phyloP scores from a whole-genome alignment of 768 basidiomycete genomes.

The Trametes cingulata region DNA sequence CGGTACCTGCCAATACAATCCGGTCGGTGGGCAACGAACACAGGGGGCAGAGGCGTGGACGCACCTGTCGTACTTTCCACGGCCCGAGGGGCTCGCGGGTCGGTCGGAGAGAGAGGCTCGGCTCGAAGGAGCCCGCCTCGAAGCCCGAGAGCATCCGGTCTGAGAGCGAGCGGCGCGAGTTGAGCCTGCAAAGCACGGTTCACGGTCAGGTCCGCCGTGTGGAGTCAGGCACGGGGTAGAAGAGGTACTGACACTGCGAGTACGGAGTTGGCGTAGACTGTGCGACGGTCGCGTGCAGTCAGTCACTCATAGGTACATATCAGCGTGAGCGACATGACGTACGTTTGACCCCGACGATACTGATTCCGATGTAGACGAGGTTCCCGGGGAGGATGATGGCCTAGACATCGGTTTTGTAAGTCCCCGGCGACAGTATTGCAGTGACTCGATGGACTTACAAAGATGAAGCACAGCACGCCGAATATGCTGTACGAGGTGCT shows the following conservation, averaged over 20 bases:
- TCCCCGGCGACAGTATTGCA: too few relatives aligned
- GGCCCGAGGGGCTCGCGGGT: not conserved
- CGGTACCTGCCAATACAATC: not conserved
- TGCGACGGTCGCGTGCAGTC: not conserved
- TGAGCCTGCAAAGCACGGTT: not conserved
- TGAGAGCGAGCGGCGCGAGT: not conserved
- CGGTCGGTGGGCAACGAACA: not conserved
- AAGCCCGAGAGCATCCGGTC: not conserved
- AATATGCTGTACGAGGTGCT: not conserved
- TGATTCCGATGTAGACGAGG: not conserved
- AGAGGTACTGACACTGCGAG: not conserved
- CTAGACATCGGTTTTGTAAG: not conserved
- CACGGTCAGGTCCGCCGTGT: too few relatives aligned
- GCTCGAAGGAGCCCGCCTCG: not conserved
- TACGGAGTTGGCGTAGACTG: not conserved
- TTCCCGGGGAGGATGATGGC: not conserved
- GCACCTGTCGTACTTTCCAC: not conserved
- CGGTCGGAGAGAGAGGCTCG: not conserved
- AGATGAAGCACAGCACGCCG: not conserved
- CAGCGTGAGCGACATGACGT: not conserved
- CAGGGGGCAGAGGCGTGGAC: not conserved
- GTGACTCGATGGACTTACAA: not conserved
- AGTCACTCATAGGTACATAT: not conserved
- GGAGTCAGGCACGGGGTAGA: too few relatives aligned
- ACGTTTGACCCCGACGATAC: constrained; percentile 4